phyloP scores from a whole-genome alignment of 345 rosid species.

The Aethionema arabicum region DNA sequence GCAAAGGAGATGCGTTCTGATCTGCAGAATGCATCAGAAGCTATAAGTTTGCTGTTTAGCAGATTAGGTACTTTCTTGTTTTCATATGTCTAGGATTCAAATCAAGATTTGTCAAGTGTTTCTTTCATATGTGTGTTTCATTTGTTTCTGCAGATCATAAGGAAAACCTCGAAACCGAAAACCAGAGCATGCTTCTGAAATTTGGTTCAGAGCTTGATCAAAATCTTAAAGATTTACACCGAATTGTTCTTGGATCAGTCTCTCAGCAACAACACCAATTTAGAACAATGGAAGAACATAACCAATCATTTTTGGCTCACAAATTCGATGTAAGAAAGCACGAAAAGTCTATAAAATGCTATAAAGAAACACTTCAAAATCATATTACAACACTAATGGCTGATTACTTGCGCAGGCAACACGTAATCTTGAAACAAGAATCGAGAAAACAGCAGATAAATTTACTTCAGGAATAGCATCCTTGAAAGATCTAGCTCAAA shows the following conservation, averaged over 20 bases:
- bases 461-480: slow-evolving; percentile 51
- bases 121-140: slow-evolving; percentile 6
- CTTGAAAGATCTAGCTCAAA: slow-evolving; percentile 55
- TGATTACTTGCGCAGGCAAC: slow-evolving; percentile 56
- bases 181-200: slow-evolving; percentile 57
- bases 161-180: slow-evolving; percentile 73
- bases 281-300: slow-evolving; percentile 78
- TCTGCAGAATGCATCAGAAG: slow-evolving; percentile 77
- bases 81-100: slow-evolving; percentile 8
- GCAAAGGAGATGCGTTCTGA: slow-evolving; percentile 67
- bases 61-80: slow-evolving; percentile 59
- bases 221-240: slow-evolving; percentile 65
- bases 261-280: slow-evolving; percentile 84
- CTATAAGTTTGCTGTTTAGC: slow-evolving; percentile 60
- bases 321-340: slow-evolving; percentile 68
- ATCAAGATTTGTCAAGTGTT: slow-evolving; percentile 13
- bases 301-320: slow-evolving; percentile 57
- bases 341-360: slow-evolving; percentile 29
- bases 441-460: slow-evolving; percentile 53
- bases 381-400: slow-evolving; percentile 19
- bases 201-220: slow-evolving; percentile 92
- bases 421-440: slow-evolving; percentile 51
- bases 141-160: slow-evolving; percentile 56
- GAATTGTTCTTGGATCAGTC: slow-evolving; percentile 65
- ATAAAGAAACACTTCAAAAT: not conserved